phyloP scores from a whole-genome alignment of 2,329 filamentous ascomycete species.

The Pestalotiopsis sp. region DNA sequence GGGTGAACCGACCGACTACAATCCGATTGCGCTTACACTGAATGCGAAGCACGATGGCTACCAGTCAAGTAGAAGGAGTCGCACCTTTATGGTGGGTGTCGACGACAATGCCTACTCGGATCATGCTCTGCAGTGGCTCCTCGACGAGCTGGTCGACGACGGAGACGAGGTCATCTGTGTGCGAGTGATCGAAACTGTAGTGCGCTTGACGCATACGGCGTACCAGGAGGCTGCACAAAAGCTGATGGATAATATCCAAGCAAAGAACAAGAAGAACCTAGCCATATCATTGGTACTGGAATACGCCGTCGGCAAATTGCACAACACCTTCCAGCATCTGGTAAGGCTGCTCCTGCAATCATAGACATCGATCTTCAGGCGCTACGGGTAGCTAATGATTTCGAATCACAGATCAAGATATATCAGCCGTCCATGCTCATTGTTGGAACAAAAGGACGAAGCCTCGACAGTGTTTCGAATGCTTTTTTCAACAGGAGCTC shows the following conservation, averaged over 20 bases:
- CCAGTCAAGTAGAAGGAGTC: conserved; percentile 75
- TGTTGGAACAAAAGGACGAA: conserved; percentile 85
- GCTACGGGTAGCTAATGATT: conserved; percentile 3
- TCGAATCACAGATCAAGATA: conserved; percentile 72
- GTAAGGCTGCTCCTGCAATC: conserved; percentile 49
- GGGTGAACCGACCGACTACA: conserved; percentile 61
- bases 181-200: conserved; percentile 82
- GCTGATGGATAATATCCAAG: conserved; percentile 75
- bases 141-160: conserved; percentile 90
- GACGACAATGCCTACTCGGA: conserved; percentile 92
- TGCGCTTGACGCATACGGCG: conserved; percentile 66
- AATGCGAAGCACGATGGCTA: conserved; percentile 88
- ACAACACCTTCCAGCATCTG: conserved; percentile 88
- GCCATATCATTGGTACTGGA: conserved; percentile 86
- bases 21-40: conserved; percentile 73
- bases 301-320: conserved; percentile 85
- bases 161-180: conserved; percentile 93
- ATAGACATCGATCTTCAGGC: no score
- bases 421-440: conserved; percentile 91
- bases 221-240: conserved; percentile 78
- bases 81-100: conserved; percentile 88
- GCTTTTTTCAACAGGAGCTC: conserved; percentile 77
- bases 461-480: conserved; percentile 82
- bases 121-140: conserved; percentile 88
- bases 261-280: conserved; percentile 77